Percentiles rank a stretch among this genome's conserved stretches.
phyloP scores from a whole-genome alignment of 352 stramenopile genomes.

The Phytopythium ostracodes region DNA sequence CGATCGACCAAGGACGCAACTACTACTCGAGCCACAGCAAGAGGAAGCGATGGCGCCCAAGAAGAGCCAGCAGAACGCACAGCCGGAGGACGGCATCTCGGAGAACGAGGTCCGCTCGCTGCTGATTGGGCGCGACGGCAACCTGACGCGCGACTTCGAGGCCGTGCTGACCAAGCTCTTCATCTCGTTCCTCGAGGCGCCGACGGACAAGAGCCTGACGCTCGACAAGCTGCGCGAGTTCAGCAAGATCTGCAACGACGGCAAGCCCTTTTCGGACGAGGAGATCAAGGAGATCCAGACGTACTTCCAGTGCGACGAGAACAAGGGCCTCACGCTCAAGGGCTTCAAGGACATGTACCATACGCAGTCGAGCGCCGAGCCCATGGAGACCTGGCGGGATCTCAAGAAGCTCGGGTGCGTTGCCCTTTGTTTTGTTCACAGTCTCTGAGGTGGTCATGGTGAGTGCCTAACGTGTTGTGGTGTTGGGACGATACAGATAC shows the following conservation, averaged over 20 bases:
- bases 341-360: slow-evolving; percentile 92
- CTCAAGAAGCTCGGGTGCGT: slow-evolving; percentile 86
- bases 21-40: neutral
- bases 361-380: slow-evolving; percentile 86
- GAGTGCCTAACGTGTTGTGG: neutral
- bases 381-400: slow-evolving; percentile 87
- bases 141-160: slow-evolving; percentile 81
- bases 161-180: slow-evolving; percentile 82
- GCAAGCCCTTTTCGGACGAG: slow-evolving; percentile 82
- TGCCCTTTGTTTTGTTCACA: neutral
- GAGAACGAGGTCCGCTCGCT: slow-evolving; percentile 83
- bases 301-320: slow-evolving; percentile 90
- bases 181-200: slow-evolving; percentile 78
- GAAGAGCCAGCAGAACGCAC: slow-evolving; percentile 39
- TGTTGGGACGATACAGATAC: slow-evolving; percentile 33
- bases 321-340: slow-evolving; percentile 86
- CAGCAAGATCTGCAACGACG: slow-evolving; percentile 88
- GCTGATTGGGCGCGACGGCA: slow-evolving; percentile 78
- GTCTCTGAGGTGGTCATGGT: no score
- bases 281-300: slow-evolving; percentile 91
- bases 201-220: slow-evolving; percentile 77
- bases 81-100: slow-evolving; percentile 51
- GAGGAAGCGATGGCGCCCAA: slow-evolving; percentile 37
- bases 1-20: slow-evolving; percentile 7
- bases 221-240: slow-evolving; percentile 87